Percentiles rank a stretch among this genome's conserved stretches.
phyloP scores from a whole-genome alignment of 129 eudicot genomes.

The Helianthus tuberosus region DNA sequence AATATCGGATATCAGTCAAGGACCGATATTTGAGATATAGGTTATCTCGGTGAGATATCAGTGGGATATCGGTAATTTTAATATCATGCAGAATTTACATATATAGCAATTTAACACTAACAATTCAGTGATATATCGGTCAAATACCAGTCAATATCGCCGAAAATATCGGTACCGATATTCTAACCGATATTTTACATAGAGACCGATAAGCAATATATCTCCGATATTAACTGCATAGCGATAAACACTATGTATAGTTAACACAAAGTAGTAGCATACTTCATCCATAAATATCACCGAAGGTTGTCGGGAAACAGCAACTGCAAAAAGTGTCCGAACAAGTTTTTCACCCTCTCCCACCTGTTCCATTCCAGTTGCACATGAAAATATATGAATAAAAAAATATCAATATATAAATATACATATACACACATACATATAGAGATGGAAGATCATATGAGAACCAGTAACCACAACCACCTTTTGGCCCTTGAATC shows the following conservation, averaged over 20 bases:
- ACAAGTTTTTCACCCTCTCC: slow-evolving; percentile 99
- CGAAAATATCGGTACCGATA: no score
- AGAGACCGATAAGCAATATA: no score
- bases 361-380: slow-evolving; percentile 52
- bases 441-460: neutral
- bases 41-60: no score
- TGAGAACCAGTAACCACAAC: neutral
- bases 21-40: no score
- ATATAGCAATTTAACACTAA: no score
- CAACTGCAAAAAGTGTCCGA: slow-evolving; percentile 90
- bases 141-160: no score
- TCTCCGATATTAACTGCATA: no score
- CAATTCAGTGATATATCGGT: no score
- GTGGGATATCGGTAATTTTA: no score
- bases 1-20: no score
- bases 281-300: slow-evolving; percentile 99
- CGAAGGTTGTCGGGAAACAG: slow-evolving; percentile 90
- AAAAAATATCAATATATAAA: slow-evolving; percentile 4
- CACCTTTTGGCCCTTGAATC: neutral
- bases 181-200: no score
- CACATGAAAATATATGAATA: neutral
- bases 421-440: neutral
- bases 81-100: no score
- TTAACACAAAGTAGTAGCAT: slow-evolving; percentile 32
- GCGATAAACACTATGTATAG: neutral